Base-by-base conservation (phyloP, 202 grass and related monocot species). In the Cymbopogon flexuosus region DNA sequence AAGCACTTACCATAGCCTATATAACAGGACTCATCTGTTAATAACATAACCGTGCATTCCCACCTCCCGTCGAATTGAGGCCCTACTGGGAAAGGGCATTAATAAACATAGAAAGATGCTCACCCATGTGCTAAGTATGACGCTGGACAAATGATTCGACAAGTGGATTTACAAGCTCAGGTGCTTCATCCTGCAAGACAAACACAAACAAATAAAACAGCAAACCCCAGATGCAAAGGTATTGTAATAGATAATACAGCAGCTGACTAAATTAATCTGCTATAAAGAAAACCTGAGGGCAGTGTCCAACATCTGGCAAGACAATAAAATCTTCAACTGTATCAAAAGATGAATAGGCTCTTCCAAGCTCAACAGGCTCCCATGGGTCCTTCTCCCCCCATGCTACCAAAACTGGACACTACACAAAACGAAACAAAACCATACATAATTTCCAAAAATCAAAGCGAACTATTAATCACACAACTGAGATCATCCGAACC, bases 301-400 rank as follows among this genome's bases (percentile, higher is more conserved):
- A 98, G 91, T 98, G 96, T 73, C 96, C 96, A 65, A 98, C 96
- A 49, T 93, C 74, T 41, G 95, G 95, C 19, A 98, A 79, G 27
- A 93, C 88, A 51, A 98, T 43, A 82, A 98, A 98, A 88, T 98
- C 84, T 89, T 98, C 92, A 0, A 98, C 95, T 10, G 62, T 54
- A 72, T 88, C 79, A 93, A 86, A 98, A 52, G 89, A 79, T 5
- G 79, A 84, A 67, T 94, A 98, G 11, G 82, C 88, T 89, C 76
- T 89, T 89, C 95, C 95, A 71, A 93, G 95, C 49, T 98, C 90
- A 56, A 98, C 78, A 42, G 92, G 95, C 68, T 98, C 95, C 95
- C 95, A 98, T 45, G 92, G 95, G 72, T 98, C 95, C 84, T 94
- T 91, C 46, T 93, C 90, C 0, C 95, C 95, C 92, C 95, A 98